Conservation (phyloP, 164 flowering plant genomes). For the Aristolochia contorta region DNA sequence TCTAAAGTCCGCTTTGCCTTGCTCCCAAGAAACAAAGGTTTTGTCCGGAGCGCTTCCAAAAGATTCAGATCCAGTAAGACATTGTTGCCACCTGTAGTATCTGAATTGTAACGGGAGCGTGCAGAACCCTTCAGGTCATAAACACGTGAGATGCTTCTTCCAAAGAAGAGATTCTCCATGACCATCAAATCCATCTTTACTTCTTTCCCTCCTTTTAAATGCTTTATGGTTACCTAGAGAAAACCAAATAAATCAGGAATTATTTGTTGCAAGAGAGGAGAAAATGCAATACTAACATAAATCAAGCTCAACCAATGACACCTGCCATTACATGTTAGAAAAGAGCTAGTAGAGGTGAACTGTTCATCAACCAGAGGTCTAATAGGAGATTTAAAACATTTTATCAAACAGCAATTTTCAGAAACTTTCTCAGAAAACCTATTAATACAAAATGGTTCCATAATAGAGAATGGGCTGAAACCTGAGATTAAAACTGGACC, state of each 20-base stretch:
- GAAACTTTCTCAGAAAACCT: no score
- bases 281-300: background rate
- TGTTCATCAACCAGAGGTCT: no score
- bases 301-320: background rate
- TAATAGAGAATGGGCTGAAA: no score
- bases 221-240: conserved; percentile 50
- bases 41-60: conserved; percentile 54
- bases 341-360: no score
- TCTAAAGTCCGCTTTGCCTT: conserved; percentile 66
- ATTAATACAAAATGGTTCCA: no score
- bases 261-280: no score
- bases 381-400: no score
- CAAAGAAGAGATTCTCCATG: conserved; percentile 79
- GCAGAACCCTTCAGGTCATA: conserved; percentile 83
- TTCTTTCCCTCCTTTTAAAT: conserved; percentile 60
- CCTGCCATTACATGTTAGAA: no score
- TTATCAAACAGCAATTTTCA: no score
- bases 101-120: conserved; percentile 63
- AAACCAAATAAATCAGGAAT: background rate
- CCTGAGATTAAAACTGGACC: no score
- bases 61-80: conserved; percentile 66
- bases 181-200: conserved; percentile 77
- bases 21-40: conserved; percentile 74
- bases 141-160: conserved; percentile 47
- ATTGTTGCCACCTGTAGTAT: conserved; percentile 52